Evolutionary conservation across 2,329 filamentous ascomycete species (phyloP), one percentile per base, ranked within the genome.

Genomic region (Ceratocystis alfenasii): DNA sequence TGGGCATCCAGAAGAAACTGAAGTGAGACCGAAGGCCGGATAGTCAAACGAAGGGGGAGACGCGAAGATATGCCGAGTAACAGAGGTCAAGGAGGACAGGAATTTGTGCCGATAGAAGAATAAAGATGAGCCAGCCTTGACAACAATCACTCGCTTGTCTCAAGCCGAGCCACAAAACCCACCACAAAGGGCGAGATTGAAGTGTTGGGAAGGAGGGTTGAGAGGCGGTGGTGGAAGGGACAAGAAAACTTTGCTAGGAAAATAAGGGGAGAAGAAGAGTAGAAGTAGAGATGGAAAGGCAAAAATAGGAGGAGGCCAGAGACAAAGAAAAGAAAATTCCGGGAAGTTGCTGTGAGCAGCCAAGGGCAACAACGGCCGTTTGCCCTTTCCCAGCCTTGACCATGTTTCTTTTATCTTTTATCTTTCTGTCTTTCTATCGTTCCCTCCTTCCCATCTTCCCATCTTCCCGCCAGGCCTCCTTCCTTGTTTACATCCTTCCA

Each of bases 171-270:
- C 63, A 59, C 63, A 41, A 65, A 65, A 44, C 55, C 36, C 63
- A 65, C 63, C 63, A 28, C 63, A 65, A 65, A 57, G 63, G 50
- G 63, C 36, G 53, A 65, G 55, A 60, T 20, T 20, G 50, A 22
- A 28, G 53, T 44, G 63, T 60, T 45, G 63, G 50, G 41, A 59
- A 59, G 30, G 30, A n/a, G 25, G 50, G 45, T 64, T 25, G 5
- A 57, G 50, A 44, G 28, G 15, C 15, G 46, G 25, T 44, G 12
- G 53, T 12, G 7, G 3, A 10, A 33, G n/a, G 45, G 50, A 53
- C 5, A 22, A 22, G 63, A 65, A 59, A 59, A 45, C 0, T 36
- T 22, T 33, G 15, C 22, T 45, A 50, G 4, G 30, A 65, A 28
- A 50, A 46, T 33, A 30, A 53, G 28, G 45, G 36, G 62, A 57